Evolutionary conservation across 2,329 filamentous ascomycete genomes (phyloP).

Genomic region (Coleophoma eucalyptorum): DNA sequence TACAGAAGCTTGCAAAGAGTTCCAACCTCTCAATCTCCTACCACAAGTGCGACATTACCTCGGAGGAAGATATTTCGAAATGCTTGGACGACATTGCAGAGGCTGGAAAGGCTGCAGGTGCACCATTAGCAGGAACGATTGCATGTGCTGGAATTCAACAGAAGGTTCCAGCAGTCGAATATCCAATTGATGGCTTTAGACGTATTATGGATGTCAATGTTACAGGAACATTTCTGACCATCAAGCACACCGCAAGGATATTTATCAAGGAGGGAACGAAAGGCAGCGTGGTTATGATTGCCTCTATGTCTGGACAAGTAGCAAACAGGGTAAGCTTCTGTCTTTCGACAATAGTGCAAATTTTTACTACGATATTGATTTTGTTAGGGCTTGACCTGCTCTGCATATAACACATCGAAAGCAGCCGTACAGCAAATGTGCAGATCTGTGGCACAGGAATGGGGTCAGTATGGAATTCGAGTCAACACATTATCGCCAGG

Average conservation of each 20-base stretch:
- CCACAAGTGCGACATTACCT: slow-evolving; percentile 41
- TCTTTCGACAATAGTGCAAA: not conserved
- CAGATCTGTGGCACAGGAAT: slow-evolving; percentile 56
- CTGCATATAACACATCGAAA: slow-evolving; percentile 61
- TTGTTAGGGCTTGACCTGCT: slow-evolving; percentile 51
- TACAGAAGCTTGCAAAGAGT: slow-evolving; percentile 36
- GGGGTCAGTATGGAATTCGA: slow-evolving; percentile 58
- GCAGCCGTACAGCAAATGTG: slow-evolving; percentile 56
- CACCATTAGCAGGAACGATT: slow-evolving; percentile 34
- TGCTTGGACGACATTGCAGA: slow-evolving; percentile 33
- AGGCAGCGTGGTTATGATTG: slow-evolving; percentile 47
- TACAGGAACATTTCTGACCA: slow-evolving; percentile 65
- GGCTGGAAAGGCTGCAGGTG: slow-evolving; percentile 26
- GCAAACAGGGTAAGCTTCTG: slow-evolving; percentile 13
- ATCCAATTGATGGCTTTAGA: slow-evolving; percentile 53
- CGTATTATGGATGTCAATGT: slow-evolving; percentile 69
- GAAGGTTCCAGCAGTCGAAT: slow-evolving; percentile 41
- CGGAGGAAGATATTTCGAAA: slow-evolving; percentile 34
- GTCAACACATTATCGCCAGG: slow-evolving; percentile 64
- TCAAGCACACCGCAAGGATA: slow-evolving; percentile 64
- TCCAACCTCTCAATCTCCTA: slow-evolving; percentile 28
- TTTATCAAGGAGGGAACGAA: slow-evolving; percentile 35
- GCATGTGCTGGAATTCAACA: slow-evolving; percentile 48
- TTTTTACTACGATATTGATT: not conserved
- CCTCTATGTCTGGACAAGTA: slow-evolving; percentile 37